A percentile compares a stretch with the other conserved stretches of the same genome.
Conservation (phyloP, 2,329 filamentous ascomycete genomes). For the Diplodia mutila region DNA sequence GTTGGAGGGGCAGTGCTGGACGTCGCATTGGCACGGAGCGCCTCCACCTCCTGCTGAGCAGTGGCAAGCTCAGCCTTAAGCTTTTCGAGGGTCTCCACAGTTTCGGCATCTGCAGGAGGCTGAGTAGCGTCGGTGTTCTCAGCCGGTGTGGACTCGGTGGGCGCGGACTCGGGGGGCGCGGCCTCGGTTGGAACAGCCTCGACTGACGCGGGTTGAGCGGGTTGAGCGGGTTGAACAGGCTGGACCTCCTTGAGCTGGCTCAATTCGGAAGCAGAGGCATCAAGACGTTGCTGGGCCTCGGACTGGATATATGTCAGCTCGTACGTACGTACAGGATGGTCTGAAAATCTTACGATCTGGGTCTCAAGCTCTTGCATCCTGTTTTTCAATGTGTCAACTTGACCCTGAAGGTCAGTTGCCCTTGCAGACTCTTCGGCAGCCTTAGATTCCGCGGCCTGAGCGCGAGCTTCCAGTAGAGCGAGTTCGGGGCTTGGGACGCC, state of each 20-base stretch:
- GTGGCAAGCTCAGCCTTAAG: conserved; percentile 47
- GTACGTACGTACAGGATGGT: background rate
- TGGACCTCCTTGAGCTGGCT: conserved; percentile 32
- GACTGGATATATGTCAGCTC: conserved; percentile 34
- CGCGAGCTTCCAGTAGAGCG: conserved; percentile 41
- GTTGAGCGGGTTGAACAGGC: background rate
- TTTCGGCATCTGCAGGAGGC: conserved; percentile 6
- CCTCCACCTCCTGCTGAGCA: conserved; percentile 52
- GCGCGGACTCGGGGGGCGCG: background rate
- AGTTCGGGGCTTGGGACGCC: conserved; percentile 16
- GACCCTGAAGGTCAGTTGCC: conserved; percentile 40
- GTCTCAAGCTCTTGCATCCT: conserved; percentile 67
- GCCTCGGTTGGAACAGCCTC: background rate
- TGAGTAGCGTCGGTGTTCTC: conserved; percentile 13
- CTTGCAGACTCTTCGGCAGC: conserved; percentile 45
- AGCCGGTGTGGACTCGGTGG: background rate
- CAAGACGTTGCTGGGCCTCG: conserved; percentile 47
- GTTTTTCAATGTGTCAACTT: conserved; percentile 57
- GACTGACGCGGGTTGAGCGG: background rate
- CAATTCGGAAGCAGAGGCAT: conserved; percentile 40
- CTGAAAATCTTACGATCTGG: conserved; percentile 52
- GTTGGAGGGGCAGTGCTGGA: conserved; percentile 28
- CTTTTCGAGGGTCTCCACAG: conserved; percentile 35
- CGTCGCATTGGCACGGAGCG: conserved; percentile 44
- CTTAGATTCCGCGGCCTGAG: conserved; percentile 44